Evolutionary conservation across 2,329 filamentous ascomycete genomes (phyloP).

Genomic region (Diplodia scrobiculata): DNA sequence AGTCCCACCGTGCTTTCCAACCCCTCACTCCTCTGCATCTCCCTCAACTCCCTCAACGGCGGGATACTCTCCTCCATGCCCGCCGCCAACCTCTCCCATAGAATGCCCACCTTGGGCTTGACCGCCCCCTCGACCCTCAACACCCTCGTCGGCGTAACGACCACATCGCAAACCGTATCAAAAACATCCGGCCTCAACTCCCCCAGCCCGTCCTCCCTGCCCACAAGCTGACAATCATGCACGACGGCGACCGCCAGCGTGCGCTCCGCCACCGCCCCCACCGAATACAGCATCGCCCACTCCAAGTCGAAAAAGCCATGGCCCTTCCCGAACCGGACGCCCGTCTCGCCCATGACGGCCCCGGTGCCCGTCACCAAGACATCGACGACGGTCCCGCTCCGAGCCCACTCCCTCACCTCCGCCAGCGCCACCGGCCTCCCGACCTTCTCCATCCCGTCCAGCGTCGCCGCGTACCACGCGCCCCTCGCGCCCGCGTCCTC

Average conservation of each 20-base stretch:
- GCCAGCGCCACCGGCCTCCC: constrained; percentile 42
- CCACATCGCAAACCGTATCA: constrained; percentile 49
- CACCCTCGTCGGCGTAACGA: constrained; percentile 44
- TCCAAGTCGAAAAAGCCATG: constrained; percentile 50
- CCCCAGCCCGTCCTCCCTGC: constrained; percentile 37
- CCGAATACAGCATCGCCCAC: constrained; percentile 47
- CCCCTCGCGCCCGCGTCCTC: constrained; percentile 30
- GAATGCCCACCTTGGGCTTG: constrained; percentile 44
- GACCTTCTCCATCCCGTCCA: constrained; percentile 52
- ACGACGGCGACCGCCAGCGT: constrained; percentile 44
- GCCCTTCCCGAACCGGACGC: constrained; percentile 48
- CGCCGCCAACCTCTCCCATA: constrained; percentile 45
- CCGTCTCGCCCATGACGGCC: constrained; percentile 43
- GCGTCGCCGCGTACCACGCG: constrained; percentile 42
- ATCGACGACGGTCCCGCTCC: constrained; percentile 34
- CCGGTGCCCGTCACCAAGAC: constrained; percentile 48
- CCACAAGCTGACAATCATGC: constrained; percentile 49
- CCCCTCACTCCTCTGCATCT: constrained; percentile 37
- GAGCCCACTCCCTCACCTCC: constrained; percentile 40
- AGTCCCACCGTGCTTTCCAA: constrained; percentile 42
- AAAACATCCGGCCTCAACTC: constrained; percentile 39
- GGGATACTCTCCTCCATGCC: constrained; percentile 47
- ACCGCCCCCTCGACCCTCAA: constrained; percentile 37
- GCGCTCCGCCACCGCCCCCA: constrained; percentile 37
- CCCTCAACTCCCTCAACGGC: constrained; percentile 42